A percentile compares a stretch with the other conserved stretches of the same genome.
phyloP scores from a whole-genome alignment of 1,139 yeast genomes.

The Magnusiomyces starmeri region DNA sequence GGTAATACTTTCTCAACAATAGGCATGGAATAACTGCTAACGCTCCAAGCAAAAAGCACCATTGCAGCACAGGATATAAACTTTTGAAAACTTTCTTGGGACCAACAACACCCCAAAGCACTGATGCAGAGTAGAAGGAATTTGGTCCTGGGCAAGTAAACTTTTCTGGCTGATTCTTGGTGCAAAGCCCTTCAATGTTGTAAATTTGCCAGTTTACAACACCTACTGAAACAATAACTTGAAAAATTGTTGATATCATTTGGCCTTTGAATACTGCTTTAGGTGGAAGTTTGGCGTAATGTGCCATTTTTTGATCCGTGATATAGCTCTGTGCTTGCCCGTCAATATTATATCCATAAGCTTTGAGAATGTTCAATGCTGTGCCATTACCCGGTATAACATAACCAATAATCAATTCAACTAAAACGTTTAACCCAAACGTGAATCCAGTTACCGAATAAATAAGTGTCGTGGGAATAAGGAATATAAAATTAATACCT shows the following conservation, averaged over 20 bases:
- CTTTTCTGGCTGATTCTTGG: conserved; percentile 33
- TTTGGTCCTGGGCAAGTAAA: conserved; percentile 37
- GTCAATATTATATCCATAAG: conserved; percentile 52
- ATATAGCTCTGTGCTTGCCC: conserved; percentile 56
- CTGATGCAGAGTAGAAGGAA: conserved; percentile 30
- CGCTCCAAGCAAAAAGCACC: conserved; percentile 49
- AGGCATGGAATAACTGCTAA: conserved; percentile 38
- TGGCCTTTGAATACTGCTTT: conserved; percentile 55
- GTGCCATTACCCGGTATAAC: conserved; percentile 56
- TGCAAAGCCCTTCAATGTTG: conserved; percentile 44
- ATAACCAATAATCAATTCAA: conserved; percentile 53
- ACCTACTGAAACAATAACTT: conserved; percentile 43
- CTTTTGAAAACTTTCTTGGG: conserved; percentile 47
- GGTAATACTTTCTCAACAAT: conserved; percentile 33
- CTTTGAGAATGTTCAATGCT: conserved; percentile 51
- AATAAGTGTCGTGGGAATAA: conserved; percentile 44
- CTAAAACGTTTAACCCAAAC: conserved; percentile 49
- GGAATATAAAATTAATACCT: conserved; percentile 47
- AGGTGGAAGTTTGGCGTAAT: conserved; percentile 55
- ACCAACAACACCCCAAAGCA: conserved; percentile 57
- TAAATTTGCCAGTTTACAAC: conserved; percentile 48
- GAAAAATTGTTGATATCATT: conserved; percentile 37
- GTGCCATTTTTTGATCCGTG: conserved; percentile 52
- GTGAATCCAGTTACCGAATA: conserved; percentile 45
- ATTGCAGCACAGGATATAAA: conserved; percentile 41